Base-by-base conservation (phyloP, 1,284 basidiomycete species). In the Moniliella sp. region DNA sequence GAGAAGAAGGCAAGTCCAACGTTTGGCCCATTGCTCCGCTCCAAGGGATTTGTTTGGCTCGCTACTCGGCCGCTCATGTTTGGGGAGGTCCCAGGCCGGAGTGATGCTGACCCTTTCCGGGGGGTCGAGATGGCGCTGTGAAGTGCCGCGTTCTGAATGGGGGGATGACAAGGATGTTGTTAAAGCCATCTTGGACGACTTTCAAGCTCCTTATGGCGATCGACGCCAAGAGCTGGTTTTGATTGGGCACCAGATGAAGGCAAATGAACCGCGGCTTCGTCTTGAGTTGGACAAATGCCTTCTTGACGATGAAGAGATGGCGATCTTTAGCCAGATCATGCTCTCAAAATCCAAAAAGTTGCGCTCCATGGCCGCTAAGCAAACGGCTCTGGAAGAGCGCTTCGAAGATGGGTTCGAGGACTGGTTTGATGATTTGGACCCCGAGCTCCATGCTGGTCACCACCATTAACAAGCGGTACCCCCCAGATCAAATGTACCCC, bases 21-120 rank as follows among this genome's bases (percentile, higher is more conserved):
- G 0, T 66, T 62, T 44, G 59, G 46, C 11, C 56, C 60, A 0
- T 45, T 67, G 2, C 48, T 66, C 4, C 57, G 66, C 8, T 61
- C 59, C 15, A 66, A 67, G 39, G 61, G 65, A 7, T 67, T 66
- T 46, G 36, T 63, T 21, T 66, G 66, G 66, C 44, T 55, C 4
- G 51, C 51, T 2, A 52, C 50, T 1, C 46, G 51, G 3, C 48
- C 50, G 2, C 16, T 43, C 12, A 43, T 52, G 7, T 61, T 58
- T 28, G 66, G 66, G 18, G 65, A 67, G 64, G 65, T 60, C 55
- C 2, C 65, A 66, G 40, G 64, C 65, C 2, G 65, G 65, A 12
- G 55, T 59, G 29, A 57, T 60, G 54, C 54, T 64, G 27, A 66
- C 64, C 0, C 35, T 66, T 10, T 45, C 46, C 9, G 64, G 62